These are phyloP conservation scores for Chlorophyllum brunneum DNA, from an alignment of 768 basidiomycete genomes.

Conservation along the genomic window DNA sequence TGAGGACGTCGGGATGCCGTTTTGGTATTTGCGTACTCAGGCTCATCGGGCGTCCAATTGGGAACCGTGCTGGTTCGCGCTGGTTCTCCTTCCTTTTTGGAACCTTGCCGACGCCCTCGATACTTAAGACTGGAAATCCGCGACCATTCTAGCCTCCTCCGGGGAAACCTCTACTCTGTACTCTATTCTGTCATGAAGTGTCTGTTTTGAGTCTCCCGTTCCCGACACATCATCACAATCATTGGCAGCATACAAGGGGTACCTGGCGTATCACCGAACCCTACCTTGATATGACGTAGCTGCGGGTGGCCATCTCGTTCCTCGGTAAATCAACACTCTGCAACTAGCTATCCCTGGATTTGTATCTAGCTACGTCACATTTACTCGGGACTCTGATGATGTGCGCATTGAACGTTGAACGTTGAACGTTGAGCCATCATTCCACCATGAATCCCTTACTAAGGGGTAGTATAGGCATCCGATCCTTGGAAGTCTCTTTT, in stretches of 20 bases:
- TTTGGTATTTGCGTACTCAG: too few species aligned
- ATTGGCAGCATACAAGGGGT: not conserved
- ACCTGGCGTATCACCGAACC: not conserved
- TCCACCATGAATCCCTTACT: too few species aligned
- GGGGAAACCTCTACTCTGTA: too few species aligned
- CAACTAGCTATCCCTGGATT: not conserved
- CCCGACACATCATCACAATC: too few species aligned
- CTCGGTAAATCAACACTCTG: not conserved
- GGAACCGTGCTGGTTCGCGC: not conserved
- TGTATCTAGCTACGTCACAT: not conserved
- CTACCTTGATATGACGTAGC: constrained; percentile 3
- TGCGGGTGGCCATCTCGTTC: not conserved
- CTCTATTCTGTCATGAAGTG: too few species aligned
- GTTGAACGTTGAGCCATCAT: too few species aligned
- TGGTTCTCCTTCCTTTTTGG: constrained; percentile 1
- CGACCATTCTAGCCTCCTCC: too few species aligned
- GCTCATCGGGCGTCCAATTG: not conserved
- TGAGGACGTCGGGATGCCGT: not conserved
- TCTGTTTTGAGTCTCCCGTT: too few species aligned
- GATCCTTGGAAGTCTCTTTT: too few species aligned
- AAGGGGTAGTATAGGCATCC: too few species aligned
- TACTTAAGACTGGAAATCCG: not conserved
- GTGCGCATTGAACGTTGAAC: too few species aligned
- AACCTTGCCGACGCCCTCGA: not conserved
- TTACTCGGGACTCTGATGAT: constrained; percentile 5